Conservation (phyloP, 495 filamentous ascomycete species). For the Xylaria grammica region DNA sequence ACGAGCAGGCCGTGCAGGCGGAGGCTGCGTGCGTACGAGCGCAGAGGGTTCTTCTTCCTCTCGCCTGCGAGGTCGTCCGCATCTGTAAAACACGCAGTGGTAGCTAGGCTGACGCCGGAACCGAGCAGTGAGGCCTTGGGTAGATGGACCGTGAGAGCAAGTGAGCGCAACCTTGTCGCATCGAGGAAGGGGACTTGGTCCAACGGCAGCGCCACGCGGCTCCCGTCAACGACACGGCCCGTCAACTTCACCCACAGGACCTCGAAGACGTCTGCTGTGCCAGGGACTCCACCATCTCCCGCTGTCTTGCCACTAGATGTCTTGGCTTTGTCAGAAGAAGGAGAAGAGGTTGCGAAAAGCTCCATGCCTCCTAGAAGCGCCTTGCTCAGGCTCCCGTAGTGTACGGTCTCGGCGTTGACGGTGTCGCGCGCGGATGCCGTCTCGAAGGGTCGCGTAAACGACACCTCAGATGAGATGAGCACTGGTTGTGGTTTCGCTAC, state of each 20-base stretch:
- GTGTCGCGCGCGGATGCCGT: conserved; percentile 51
- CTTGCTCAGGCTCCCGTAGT: conserved; percentile 67
- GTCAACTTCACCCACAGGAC: conserved; percentile 41
- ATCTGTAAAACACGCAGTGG: conserved; percentile 38
- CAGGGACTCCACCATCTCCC: conserved; percentile 6
- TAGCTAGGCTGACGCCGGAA: conserved; percentile 49
- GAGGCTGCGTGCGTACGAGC: conserved; percentile 36
- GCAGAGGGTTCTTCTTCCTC: conserved; percentile 26
- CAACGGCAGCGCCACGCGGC: conserved; percentile 30
- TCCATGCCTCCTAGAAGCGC: conserved; percentile 46
- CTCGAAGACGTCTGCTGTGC: conserved; percentile 35
- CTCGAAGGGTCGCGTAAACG: conserved; percentile 52
- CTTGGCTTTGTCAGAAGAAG: neutral
- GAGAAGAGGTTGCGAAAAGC: conserved; percentile 9
- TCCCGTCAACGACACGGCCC: conserved; percentile 34
- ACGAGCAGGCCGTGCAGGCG: conserved; percentile 54
- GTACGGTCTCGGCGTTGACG: conserved; percentile 60
- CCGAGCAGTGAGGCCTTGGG: conserved; percentile 62
- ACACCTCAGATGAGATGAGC: conserved; percentile 55
- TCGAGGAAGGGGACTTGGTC: conserved; percentile 40
- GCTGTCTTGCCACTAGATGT: neutral
- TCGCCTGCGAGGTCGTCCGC: neutral
- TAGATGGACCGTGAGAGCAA: conserved; percentile 49
- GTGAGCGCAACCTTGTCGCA: conserved; percentile 33
- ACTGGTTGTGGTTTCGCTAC: conserved; percentile 55